Evolutionary conservation across 495 filamentous ascomycete genomes (phyloP), one percentile per base, ranked within the genome.

Genomic region (Penicillium odoratum): DNA sequence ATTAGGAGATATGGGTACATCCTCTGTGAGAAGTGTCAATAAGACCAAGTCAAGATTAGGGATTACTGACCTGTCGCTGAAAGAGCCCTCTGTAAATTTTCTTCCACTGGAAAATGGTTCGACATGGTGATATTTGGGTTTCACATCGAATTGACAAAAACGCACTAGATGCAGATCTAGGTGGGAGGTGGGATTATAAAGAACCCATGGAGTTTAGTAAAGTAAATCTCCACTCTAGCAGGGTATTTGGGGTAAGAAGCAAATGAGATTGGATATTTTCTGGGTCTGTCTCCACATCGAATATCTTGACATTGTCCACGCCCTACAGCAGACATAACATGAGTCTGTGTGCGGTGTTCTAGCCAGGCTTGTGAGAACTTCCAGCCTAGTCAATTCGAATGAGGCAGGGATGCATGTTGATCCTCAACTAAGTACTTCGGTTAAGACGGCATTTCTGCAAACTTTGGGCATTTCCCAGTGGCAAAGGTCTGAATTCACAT

Each of bases 31-130:
- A 57, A 6, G 16, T 0, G 9, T 51, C 25, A 40, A 21, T 44
- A 13, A 36, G 33, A 40, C 26, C 38, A 34, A 16, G 7, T 43
- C 0, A 16, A 33, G 3, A 4, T 29, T 5, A 34, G 7, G 21
- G 10, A 34, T 36, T n/a, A 60, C 64, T 50, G 15, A 69, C 66
- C 64, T 58, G 59, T 60, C 29, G 48, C 33, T 16, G 66, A 65
- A 52, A 67, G 64, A 44, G 58, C 66, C 55, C 62, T 63, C 38
- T 67, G 54, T 9, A 67, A n/a, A 33, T 62, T 62, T 38, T 69
- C 64, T 30, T 69, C 66, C 40, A 33, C 33, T 15, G 36, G 30
- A 25, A 62, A 63, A 36, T 65, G 61, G 43, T 62, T 58, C 8
- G 66, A 40, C 66, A 69, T 69, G 11, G 10, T 59, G 54, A 8